Conservation (phyloP, 2,329 filamentous ascomycete genomes). For the Aspergillus tamarii region DNA sequence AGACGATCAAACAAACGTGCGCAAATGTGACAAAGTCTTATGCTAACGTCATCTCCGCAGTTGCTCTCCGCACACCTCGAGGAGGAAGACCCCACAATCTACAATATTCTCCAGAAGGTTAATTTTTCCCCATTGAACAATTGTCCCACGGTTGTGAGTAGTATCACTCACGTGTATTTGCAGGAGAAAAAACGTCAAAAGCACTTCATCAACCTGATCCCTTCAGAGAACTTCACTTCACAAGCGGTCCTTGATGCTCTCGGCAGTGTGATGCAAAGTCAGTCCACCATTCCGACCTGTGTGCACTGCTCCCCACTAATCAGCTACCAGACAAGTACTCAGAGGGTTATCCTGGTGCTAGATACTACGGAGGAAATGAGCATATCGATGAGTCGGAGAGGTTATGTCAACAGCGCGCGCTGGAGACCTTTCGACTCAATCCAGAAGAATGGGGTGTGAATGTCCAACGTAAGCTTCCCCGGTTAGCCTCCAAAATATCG, state of each 20-base stretch:
- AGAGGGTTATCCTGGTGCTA: slow-evolving; percentile 92
- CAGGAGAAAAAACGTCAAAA: slow-evolving; percentile 96
- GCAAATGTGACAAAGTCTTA: neutral
- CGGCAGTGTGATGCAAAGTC: slow-evolving; percentile 94
- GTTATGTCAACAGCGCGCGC: slow-evolving; percentile 84
- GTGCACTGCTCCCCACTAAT: slow-evolving; percentile 28
- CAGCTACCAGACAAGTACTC: slow-evolving; percentile 82
- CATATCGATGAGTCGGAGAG: slow-evolving; percentile 90
- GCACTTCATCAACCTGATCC: slow-evolving; percentile 97
- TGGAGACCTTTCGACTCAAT: slow-evolving; percentile 83
- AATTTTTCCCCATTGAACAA: slow-evolving; percentile 18
- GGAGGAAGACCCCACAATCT: slow-evolving; percentile 84
- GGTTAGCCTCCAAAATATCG: neutral
- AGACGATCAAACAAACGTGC: neutral
- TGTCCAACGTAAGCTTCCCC: slow-evolving; percentile 70
- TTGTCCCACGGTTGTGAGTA: neutral
- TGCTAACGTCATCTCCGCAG: slow-evolving; percentile 50
- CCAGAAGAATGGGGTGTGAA: slow-evolving; percentile 94
- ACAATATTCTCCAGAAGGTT: slow-evolving; percentile 89
- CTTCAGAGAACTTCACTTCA: slow-evolving; percentile 94
- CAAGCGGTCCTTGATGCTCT: slow-evolving; percentile 89
- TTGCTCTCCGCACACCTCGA: slow-evolving; percentile 78
- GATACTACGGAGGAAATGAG: slow-evolving; percentile 97
- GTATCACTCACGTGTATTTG: slow-evolving; percentile 18
- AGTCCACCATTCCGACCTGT: slow-evolving; percentile 32